A percentile compares a stretch with the other conserved stretches of the same genome.
phyloP scores from a whole-genome alignment of 306 rosid species.

The Alnus rubra region DNA sequence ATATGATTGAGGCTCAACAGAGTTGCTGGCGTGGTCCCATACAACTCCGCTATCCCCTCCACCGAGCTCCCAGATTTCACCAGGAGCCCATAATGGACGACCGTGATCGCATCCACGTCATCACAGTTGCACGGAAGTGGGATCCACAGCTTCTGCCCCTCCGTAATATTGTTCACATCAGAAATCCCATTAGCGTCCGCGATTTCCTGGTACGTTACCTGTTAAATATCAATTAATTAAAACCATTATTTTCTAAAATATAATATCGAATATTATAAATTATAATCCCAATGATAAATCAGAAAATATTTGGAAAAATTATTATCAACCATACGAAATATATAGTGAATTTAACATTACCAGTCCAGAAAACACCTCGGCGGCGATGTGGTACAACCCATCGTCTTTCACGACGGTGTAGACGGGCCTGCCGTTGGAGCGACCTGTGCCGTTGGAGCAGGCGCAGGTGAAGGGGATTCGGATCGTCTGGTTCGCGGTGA shows the following conservation, averaged over 20 bases:
- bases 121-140: conserved; percentile 96
- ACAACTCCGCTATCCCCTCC: conserved; percentile 41
- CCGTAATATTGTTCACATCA: conserved; percentile 17
- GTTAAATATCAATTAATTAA: too few relatives aligned
- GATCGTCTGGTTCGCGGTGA: conserved; percentile 21
- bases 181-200: conserved; percentile 27
- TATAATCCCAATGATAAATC: too few relatives aligned
- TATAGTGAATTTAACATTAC: too few relatives aligned
- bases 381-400: conserved; percentile 51
- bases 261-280: too few relatives aligned
- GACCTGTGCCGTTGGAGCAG: conserved; percentile 54
- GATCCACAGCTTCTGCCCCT: conserved; percentile 50
- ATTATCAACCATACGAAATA: too few relatives aligned
- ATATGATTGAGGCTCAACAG: conserved; percentile 56
- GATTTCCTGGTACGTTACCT: conserved; percentile 39
- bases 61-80: conserved; percentile 23
- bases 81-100: conserved; percentile 64
- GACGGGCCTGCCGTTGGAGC: conserved; percentile 37
- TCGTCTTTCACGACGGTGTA: conserved; percentile 49
- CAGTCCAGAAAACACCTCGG: conserved; percentile 32
- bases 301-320: too few relatives aligned
- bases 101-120: conserved; percentile 39
- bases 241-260: too few relatives aligned
- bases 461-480: conserved; percentile 63
- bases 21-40: conserved; percentile 37